Evolutionary conservation across 2,329 filamentous ascomycete species (phyloP), one percentile per base, ranked within the genome.

Genomic region (Tricladium varicosporioides): DNA sequence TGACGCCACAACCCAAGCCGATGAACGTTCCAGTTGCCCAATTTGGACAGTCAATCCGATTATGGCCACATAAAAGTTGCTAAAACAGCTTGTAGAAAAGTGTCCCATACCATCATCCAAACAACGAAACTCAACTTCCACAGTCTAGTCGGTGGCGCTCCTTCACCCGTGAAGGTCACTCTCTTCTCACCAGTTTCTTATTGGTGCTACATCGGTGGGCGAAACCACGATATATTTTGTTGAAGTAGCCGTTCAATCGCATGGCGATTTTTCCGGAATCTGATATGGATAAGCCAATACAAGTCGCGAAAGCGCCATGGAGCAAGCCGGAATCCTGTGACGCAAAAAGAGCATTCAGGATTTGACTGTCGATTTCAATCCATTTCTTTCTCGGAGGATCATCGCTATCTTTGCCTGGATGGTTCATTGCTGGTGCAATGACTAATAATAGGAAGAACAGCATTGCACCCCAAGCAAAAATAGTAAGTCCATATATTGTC

Each of bases 381-480:
- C 91, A 95, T 57, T 85, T 86, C 16, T 87, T 80, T 14, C 90
- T 82, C 1, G 89, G 84, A 0, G 88, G 91, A 66, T 89, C 75
- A 68, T 89, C 85, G 62, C 87, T 77, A 67, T 89, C 79, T 74
- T 88, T 91, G 46, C 75, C 74, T 0, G 80, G 85, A 65, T 79
- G 74, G 76, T 89, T 90, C 87, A 91, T 91, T 59, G 83, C 82
- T 2, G 86, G 85, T 1, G 83, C 76, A 57, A 79, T 89, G 63
- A 90, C 88, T 75, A 85, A 87, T 19, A 95, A 82, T 2, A 96
- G 78, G 15, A 95, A 77, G 74, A 95, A 94, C n/a, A 95, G 80
- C 91, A 95, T 95, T 52, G 88, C 90, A 48, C 91, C 91, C 90
- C 90, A 95, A 0, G 88, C 91, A 5, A 95, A 83, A 14, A 95